Percentiles rank a stretch among this genome's conserved stretches.
Evolutionary conservation across 2,329 filamentous ascomycete species (phyloP).

Genomic region (Microcyclospora pomicola): DNA sequence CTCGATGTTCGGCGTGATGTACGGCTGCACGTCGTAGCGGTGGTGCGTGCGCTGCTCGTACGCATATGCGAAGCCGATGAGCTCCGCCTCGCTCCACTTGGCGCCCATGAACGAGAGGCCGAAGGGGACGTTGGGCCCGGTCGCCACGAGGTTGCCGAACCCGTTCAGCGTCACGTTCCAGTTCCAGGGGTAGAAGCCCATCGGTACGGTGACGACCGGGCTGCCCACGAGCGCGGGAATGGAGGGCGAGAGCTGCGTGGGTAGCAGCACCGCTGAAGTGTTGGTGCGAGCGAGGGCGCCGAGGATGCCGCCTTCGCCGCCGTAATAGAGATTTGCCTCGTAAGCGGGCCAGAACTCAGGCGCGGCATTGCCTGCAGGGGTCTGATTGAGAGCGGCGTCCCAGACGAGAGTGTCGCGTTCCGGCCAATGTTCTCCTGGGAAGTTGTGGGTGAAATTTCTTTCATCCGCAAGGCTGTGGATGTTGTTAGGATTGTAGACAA

Average conservation of each 20-base stretch:
- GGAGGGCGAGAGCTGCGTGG: conserved; percentile 35
- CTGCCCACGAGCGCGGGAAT: conserved; percentile 44
- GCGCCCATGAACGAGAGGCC: conserved; percentile 50
- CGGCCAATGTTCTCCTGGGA: conserved; percentile 44
- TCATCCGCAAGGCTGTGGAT: conserved; percentile 40
- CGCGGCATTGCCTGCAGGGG: conserved; percentile 32
- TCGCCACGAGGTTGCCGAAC: conserved; percentile 38
- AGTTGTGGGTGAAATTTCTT: conserved; percentile 41
- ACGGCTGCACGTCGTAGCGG: conserved; percentile 34
- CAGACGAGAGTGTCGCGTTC: conserved; percentile 44
- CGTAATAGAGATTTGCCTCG: conserved; percentile 39
- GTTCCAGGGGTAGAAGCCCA: conserved; percentile 42
- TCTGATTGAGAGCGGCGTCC: conserved; percentile 37
- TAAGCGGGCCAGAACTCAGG: conserved; percentile 45
- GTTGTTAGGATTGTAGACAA: conserved; percentile 45
- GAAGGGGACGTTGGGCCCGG: conserved; percentile 44
- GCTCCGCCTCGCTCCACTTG: conserved; percentile 45
- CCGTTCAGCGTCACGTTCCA: conserved; percentile 33
- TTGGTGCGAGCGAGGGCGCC: conserved; percentile 44
- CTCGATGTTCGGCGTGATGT: conserved; percentile 36
- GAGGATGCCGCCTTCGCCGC: conserved; percentile 45
- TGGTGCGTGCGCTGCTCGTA: conserved; percentile 49
- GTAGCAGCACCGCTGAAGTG: conserved; percentile 49
- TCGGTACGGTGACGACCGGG: conserved; percentile 49
- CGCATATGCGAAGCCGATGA: conserved; percentile 54